phyloP scores from a whole-genome alignment of 257 asterid genomes.

The Solanum verrucosum region DNA sequence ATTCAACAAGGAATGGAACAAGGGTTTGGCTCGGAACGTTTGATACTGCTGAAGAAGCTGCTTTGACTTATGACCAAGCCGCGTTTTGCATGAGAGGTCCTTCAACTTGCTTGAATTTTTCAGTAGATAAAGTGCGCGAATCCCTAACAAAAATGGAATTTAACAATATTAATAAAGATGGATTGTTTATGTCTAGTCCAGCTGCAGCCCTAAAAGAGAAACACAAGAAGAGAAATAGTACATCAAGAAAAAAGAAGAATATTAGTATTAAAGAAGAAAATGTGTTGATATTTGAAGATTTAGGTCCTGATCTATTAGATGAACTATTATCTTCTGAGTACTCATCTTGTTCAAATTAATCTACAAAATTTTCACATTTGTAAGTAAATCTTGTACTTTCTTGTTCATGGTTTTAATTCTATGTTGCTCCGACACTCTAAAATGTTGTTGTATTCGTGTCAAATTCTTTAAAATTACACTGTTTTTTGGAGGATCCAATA shows the following conservation, averaged over 20 bases:
- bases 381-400: background rate
- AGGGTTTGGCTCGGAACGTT: constrained; percentile 17
- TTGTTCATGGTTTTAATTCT: background rate
- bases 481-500: background rate
- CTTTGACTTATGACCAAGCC: constrained; percentile 11
- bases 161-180: background rate
- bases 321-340: background rate
- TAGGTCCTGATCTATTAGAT: constrained; percentile 9
- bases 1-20: background rate
- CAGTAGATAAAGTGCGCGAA: background rate
- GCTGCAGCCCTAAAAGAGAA: constrained; percentile 4
- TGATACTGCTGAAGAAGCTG: constrained; percentile 5
- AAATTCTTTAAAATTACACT: background rate
- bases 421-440: background rate
- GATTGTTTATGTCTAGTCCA: background rate
- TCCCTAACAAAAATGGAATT: background rate
- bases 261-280: background rate
- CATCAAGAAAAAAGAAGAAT: background rate
- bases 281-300: constrained; percentile 4
- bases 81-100: constrained; percentile 7
- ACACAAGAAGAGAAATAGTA: background rate
- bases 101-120: background rate
- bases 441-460: background rate
- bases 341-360: background rate
- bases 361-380: background rate